Conservation (phyloP, 768 basidiomycete species). For the Pleurotus platypus region DNA sequence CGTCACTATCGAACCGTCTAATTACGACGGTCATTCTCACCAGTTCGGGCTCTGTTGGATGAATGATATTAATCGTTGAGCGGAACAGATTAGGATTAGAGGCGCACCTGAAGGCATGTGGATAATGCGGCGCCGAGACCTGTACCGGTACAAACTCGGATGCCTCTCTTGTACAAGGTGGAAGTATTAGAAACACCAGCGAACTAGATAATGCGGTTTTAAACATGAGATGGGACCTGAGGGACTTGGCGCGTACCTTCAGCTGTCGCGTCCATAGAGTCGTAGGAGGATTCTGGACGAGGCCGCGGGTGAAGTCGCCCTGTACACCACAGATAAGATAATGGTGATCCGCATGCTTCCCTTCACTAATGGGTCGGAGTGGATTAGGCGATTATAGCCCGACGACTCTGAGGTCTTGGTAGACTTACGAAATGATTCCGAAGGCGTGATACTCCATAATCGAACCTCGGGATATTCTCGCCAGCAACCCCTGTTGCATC, state of each 20-base stretch:
- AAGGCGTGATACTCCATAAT: slow-evolving; percentile 86
- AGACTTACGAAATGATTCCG: slow-evolving; percentile 71
- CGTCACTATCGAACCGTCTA: neutral
- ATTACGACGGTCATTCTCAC: slow-evolving; percentile 22
- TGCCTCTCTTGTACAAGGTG: slow-evolving; percentile 70
- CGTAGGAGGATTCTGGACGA: slow-evolving; percentile 69
- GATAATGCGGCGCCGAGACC: slow-evolving; percentile 81
- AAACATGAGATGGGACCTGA: neutral
- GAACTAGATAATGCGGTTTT: slow-evolving; percentile 37
- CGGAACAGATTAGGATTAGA: slow-evolving; percentile 1
- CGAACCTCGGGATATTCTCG: slow-evolving; percentile 72
- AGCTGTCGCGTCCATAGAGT: slow-evolving; percentile 78
- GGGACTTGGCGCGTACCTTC: slow-evolving; percentile 44
- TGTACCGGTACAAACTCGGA: slow-evolving; percentile 83
- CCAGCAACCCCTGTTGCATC: slow-evolving; percentile 82
- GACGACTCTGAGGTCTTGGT: slow-evolving; percentile 7
- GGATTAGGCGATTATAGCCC: slow-evolving; percentile 3
- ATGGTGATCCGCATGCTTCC: slow-evolving; percentile 67
- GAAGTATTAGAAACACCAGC: slow-evolving; percentile 84
- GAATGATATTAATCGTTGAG: neutral
- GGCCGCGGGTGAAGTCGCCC: slow-evolving; percentile 74
- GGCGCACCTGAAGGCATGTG: slow-evolving; percentile 73
- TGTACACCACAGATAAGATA: slow-evolving; percentile 85
- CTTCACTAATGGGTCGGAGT: slow-evolving; percentile 46
- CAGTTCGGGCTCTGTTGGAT: slow-evolving; percentile 41